These are phyloP conservation scores for Aquilaria agallochum DNA, from an alignment of 441 rosid genomes.

Conservation along the genomic window DNA sequence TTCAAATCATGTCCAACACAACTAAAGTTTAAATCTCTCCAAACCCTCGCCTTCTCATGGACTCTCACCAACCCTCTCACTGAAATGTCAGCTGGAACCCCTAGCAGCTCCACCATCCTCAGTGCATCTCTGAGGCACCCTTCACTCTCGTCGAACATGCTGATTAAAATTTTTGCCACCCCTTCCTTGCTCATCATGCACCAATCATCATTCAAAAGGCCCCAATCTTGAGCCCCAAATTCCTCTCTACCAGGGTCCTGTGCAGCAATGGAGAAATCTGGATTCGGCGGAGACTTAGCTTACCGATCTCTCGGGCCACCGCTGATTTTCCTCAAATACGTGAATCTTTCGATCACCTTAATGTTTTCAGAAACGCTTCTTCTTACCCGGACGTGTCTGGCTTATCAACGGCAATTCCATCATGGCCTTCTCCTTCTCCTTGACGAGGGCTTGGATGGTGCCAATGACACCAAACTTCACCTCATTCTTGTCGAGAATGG, in stretches of 20 bases:
- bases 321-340: neutral
- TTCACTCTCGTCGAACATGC: constrained; percentile 54
- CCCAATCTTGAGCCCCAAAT: constrained; percentile 16
- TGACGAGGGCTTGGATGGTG: constrained; percentile 27
- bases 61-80: constrained; percentile 48
- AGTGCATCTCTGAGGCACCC: constrained; percentile 40
- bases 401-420: too few species aligned
- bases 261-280: too few species aligned
- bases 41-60: constrained; percentile 35
- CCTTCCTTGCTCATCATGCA: constrained; percentile 64
- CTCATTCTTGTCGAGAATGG: constrained; percentile 64
- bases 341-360: too few species aligned
- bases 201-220: constrained; percentile 14
- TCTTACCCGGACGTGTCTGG: too few species aligned
- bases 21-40: too few species aligned
- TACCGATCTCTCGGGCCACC: constrained; percentile 22
- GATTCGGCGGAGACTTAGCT: too few species aligned
- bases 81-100: constrained; percentile 43
- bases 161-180: constrained; percentile 45
- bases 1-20: too few species aligned
- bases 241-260: constrained; percentile 24
- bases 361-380: too few species aligned
- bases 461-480: constrained; percentile 62
- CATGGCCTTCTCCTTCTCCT: constrained; percentile 22
- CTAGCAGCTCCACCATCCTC: constrained; percentile 30